Conservation (phyloP, 148 eudicot genomes). For the Arctostaphylos glauca region DNA sequence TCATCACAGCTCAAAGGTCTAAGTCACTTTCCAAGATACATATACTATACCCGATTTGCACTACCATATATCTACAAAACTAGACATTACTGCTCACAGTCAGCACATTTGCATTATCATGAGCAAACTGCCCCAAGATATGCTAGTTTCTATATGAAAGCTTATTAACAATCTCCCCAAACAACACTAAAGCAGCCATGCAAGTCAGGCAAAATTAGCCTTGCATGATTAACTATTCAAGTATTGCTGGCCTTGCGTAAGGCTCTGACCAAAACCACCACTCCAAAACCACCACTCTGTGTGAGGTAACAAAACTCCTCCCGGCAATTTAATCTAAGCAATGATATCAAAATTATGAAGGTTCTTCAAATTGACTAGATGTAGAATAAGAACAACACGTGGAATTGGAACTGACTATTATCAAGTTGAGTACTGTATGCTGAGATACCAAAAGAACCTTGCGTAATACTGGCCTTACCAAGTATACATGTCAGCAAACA, state of each 20-base stretch:
- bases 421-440: neutral
- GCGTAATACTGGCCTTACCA: neutral
- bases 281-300: neutral
- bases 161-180: neutral
- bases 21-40: neutral
- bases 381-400: neutral
- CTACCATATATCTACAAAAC: neutral
- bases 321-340: too few relatives aligned
- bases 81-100: neutral
- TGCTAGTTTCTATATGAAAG: neutral
- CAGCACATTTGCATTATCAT: neutral
- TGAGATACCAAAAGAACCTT: neutral
- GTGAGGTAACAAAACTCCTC: neutral
- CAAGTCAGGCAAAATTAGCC: neutral
- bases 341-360: neutral
- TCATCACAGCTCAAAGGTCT: neutral
- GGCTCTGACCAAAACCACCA: neutral
- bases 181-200: neutral
- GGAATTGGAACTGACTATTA: neutral
- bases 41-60: neutral
- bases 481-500: neutral
- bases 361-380: neutral
- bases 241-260: neutral
- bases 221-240: neutral
- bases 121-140: neutral